Base-by-base conservation (phyloP, 306 rosid genomes). In the Cajanus cajan region DNA sequence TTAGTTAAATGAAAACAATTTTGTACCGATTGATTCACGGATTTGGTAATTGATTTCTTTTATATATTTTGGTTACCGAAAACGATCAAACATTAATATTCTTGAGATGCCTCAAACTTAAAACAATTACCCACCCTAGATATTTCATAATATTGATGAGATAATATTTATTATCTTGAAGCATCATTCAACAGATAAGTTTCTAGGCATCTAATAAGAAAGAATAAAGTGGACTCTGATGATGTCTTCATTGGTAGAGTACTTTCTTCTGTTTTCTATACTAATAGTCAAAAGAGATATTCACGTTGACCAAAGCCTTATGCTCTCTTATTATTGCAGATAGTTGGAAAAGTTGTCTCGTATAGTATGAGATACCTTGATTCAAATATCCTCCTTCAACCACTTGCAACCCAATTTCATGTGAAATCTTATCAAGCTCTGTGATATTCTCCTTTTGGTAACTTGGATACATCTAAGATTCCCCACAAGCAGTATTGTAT, bases 401-500 rank as follows among this genome's bases (percentile, higher is more conserved):
- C 71, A 88, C 88, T 80, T 88, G 71, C 45, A 92, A 68, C 58
- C 89, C 92, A 68, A 90, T 57, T 76, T 69, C 83, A 76, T 90
- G 88, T 0, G 50, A 45, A 8, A 8, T 1, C 22, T 80, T 89
- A 85, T 90, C 89, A 62, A 90, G 58, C 78, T 87, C 90, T 45
- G 85, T 80, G 41, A 92, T 90, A 78, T 9, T 82, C 73, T 92
- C 95, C 80, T 79, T 90, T 48, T 90, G 93, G 25, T 41, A 79
- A 47, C 44, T 78, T 80, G 4, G 48, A 4, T 47, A 62, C 78
- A 68, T 71, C 91, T 87, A 48, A 31, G 15, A 77, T 62, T 55
- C 31, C 31, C 31, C 31, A 28, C 1, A 28, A 28, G 3, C n/a
- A n/a, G n/a, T n/a, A n/a, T n/a, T n/a, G n/a, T n/a, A n/a, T n/a